Evolutionary conservation across 2,329 filamentous ascomycete genomes (phyloP), one percentile per base, ranked within the genome.

Genomic region (Hypocreales sp.): DNA sequence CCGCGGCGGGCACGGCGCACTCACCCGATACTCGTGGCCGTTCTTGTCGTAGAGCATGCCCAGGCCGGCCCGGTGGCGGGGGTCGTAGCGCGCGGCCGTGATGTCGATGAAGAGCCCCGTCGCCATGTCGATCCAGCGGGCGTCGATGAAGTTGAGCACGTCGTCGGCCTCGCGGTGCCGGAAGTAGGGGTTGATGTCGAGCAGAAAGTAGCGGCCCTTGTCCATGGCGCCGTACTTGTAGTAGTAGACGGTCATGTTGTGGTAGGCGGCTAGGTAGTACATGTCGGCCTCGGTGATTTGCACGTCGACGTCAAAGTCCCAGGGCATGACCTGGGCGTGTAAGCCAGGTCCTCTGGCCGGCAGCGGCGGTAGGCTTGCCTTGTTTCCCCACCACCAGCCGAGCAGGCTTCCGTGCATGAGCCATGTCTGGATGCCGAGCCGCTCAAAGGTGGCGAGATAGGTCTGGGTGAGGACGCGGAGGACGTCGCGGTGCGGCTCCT

Each of bases 331-430:
- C 64, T 76, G 39, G 25, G 21, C 7, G 22, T 8, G 30, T 35
- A 26, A 15, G 8, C 4, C 33, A 29, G 20, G 5, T 15, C 23
- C 2, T 10, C 10, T 7, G 11, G 15, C 7, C 27, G 16, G 11
- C 13, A 18, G 26, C 25, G 19, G 10, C 24, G 9, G 25, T 11
- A 21, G 17, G 15, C 39, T 43, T 45, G 52, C 54, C 46, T 55
- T 57, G 25, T 60, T 60, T 40, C 81, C 82, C 80, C 80, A 87
- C 79, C 79, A 87, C 81, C 81, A 90, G 6, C 80, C 81, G 18
- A 90, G 57, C 17, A 87, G 56, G n/a, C 77, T 79, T n/a, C 79
- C 78, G 44, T 87, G 80, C 41, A 81, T 79, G 33, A 87, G 67
- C 81, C 81, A 87, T 5, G 80, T 84, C 47, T 86, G 74, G 31